These are phyloP conservation scores for Mikania micrantha DNA, from an alignment of 129 eudicot species.

Conservation along the genomic window DNA sequence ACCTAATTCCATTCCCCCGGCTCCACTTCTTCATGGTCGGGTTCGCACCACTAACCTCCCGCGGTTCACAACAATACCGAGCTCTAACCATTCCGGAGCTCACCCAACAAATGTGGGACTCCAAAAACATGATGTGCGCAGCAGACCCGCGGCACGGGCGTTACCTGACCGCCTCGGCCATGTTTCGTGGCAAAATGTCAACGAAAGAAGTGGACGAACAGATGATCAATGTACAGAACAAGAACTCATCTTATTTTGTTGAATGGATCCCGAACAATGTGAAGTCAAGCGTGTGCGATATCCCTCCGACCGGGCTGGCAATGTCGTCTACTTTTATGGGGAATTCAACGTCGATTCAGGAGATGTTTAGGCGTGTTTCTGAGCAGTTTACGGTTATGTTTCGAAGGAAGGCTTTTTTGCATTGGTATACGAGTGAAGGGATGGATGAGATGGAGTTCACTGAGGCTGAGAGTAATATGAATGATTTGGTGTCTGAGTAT, in stretches of 20 bases:
- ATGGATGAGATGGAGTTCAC: slow-evolving; percentile 76
- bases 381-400: slow-evolving; percentile 74
- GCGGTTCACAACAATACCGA: slow-evolving; percentile 58
- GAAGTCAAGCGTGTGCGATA: slow-evolving; percentile 66
- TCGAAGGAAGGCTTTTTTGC: slow-evolving; percentile 61
- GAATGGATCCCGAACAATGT: slow-evolving; percentile 79
- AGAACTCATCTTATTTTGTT: slow-evolving; percentile 62
- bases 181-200: slow-evolving; percentile 66
- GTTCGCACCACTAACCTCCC: slow-evolving; percentile 67
- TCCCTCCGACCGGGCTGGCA: slow-evolving; percentile 56
- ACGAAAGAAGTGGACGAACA: slow-evolving; percentile 68
- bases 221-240: slow-evolving; percentile 67
- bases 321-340: slow-evolving; percentile 75
- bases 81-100: slow-evolving; percentile 65
- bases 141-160: slow-evolving; percentile 80
- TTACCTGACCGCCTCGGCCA: slow-evolving; percentile 62
- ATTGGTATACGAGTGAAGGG: slow-evolving; percentile 64
- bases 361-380: slow-evolving; percentile 66
- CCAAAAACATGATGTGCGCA: slow-evolving; percentile 78
- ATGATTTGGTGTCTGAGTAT: slow-evolving; percentile 70
- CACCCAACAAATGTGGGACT: slow-evolving; percentile 75
- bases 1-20: slow-evolving; percentile 72
- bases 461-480: slow-evolving; percentile 73
- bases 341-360: slow-evolving; percentile 66
- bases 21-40: slow-evolving; percentile 87